phyloP scores from a whole-genome alignment of 2,329 filamentous ascomycete species.

The Sarocladium brachiariae region DNA sequence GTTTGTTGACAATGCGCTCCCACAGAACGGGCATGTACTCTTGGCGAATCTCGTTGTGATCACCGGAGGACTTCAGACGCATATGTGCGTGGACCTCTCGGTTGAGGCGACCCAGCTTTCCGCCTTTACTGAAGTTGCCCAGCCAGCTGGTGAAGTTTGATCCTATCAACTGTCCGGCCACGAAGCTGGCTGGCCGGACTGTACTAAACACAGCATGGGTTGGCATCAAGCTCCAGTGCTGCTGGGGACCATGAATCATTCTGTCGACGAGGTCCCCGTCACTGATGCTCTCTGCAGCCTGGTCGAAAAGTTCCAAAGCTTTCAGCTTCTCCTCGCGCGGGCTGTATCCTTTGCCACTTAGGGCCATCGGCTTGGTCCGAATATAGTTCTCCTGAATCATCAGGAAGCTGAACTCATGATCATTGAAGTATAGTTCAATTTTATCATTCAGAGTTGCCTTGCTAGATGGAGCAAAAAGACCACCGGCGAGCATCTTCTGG shows the following conservation, averaged over 20 bases:
- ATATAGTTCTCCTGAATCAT: slow-evolving; percentile 99
- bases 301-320: slow-evolving; percentile 75
- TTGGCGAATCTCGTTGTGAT: slow-evolving; percentile 88
- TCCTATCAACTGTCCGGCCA: slow-evolving; percentile 68
- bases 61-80: slow-evolving; percentile 82
- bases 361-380: slow-evolving; percentile 64
- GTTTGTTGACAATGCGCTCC: slow-evolving; percentile 66
- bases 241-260: slow-evolving; percentile 97
- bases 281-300: slow-evolving; percentile 91
- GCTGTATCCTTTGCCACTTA: slow-evolving; percentile 48
- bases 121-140: slow-evolving; percentile 85
- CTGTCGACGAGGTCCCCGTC: slow-evolving; percentile 93
- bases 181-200: slow-evolving; percentile 81
- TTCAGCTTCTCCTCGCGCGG: slow-evolving; percentile 70
- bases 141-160: slow-evolving; percentile 87
- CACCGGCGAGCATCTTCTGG: slow-evolving; percentile 80
- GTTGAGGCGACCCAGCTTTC: slow-evolving; percentile 69
- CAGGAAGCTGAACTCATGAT: slow-evolving; percentile 93
- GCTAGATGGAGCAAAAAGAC: slow-evolving; percentile 76
- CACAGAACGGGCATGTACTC: slow-evolving; percentile 89
- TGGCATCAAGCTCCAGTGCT: slow-evolving; percentile 98
- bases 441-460: slow-evolving; percentile 92
- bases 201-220: slow-evolving; percentile 94
- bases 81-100: slow-evolving; percentile 98
- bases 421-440: slow-evolving; percentile 98